A percentile compares a stretch with the other conserved stretches of the same genome.
phyloP scores from a whole-genome alignment of 345 rosid species.

The Eucalyptus polyanthemos region DNA sequence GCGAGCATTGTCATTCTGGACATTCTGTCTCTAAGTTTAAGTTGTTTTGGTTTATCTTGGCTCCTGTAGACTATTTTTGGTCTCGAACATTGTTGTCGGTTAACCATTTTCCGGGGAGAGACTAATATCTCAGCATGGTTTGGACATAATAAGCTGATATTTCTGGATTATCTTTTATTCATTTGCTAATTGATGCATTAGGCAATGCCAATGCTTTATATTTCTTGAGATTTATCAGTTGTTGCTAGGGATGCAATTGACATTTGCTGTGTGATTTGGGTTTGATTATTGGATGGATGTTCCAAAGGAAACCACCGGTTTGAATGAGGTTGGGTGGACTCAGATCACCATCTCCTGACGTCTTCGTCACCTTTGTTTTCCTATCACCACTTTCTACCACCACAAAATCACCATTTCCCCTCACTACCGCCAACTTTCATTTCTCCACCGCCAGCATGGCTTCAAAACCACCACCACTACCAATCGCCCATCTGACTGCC shows the following conservation, averaged over 20 bases:
- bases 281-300: neutral
- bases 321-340: neutral
- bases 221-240: neutral
- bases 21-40: neutral
- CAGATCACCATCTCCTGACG: neutral
- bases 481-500: neutral
- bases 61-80: neutral
- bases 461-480: neutral
- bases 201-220: neutral
- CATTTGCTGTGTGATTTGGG: neutral
- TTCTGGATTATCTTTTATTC: neutral
- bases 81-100: neutral
- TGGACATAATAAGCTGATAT: neutral
- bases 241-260: neutral
- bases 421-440: neutral
- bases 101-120: neutral
- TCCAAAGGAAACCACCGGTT: neutral
- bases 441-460: neutral
- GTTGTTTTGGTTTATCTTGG: neutral
- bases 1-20: neutral
- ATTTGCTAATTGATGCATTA: neutral
- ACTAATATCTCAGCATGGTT: neutral
- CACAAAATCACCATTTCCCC: neutral
- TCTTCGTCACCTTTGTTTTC: neutral
- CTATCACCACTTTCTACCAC: neutral